Base-by-base conservation (phyloP, 2,329 filamentous ascomycete species). In the Colletotrichum sp. region DNA sequence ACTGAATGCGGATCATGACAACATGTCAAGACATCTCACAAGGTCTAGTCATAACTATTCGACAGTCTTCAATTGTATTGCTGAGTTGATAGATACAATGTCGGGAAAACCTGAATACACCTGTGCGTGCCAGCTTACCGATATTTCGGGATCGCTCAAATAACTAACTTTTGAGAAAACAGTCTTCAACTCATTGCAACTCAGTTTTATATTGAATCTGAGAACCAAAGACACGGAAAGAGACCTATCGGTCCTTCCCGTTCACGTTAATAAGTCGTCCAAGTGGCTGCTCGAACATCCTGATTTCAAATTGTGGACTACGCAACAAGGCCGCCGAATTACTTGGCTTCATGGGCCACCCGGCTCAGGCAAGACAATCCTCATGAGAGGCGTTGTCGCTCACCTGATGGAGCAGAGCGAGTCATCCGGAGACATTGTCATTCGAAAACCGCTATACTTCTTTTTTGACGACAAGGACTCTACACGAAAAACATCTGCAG, bases 91-190 rank as follows among this genome's bases (percentile, higher is more conserved):
- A 3, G 39, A 49, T 49, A n/a, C 0, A 0, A n/a, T 49, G 0
- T 0, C 18, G 0, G 39, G 39, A 49, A 49, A n/a, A 12, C 18
- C 39, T 12, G 39, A 49, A n/a, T 0, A 0, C 4, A 49, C 39
- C 39, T 49, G 39, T 49, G 39, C 9, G 39, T 49, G 1, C 18
- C 3, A 6, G 1, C 5, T 18, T 3, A 3, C 9, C 28, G 28
- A 10, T 32, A 10, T 1, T 12, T n/a, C 2, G 9, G 5, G 3
- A 12, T 49, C 39, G 0, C 18, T 0, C 0, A 44, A 3, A n/a
- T n/a, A 49, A 3, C 39, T 49, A 6, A n/a, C 18, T 3, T 3
- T 0, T 49, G 0, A 49, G 39, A 5, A 49, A 6, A 3, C 18
- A 49, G 39, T 49, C 39, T 49, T 49, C 18, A 0, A 49, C 39